These are phyloP conservation scores for Fusarium succisae DNA, from an alignment of 2,329 filamentous ascomycete genomes.

Conservation along the genomic window DNA sequence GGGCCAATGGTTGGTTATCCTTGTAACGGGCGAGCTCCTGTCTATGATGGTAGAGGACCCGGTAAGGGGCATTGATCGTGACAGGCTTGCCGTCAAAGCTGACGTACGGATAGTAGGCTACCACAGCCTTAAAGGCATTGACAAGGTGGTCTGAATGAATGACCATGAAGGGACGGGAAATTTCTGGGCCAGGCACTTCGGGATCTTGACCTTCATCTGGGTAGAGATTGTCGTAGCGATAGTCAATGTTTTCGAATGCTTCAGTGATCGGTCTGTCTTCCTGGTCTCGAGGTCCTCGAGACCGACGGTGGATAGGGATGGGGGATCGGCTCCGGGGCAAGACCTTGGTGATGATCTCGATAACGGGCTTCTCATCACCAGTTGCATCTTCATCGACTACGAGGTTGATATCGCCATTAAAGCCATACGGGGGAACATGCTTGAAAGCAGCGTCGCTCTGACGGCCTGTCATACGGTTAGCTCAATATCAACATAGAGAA, in stretches of 20 bases:
- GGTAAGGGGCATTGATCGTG: slow-evolving; percentile 56
- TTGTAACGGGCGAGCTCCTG: slow-evolving; percentile 55
- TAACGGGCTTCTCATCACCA: slow-evolving; percentile 45
- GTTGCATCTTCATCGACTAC: slow-evolving; percentile 22
- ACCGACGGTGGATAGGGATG: background rate
- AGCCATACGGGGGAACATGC: slow-evolving; percentile 43
- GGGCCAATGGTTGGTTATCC: slow-evolving; percentile 51
- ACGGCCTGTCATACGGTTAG: slow-evolving; percentile 44
- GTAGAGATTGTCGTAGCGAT: slow-evolving; percentile 41
- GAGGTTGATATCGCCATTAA: slow-evolving; percentile 35
- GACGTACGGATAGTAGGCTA: slow-evolving; percentile 58
- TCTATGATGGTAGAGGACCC: slow-evolving; percentile 58
- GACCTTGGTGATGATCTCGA: slow-evolving; percentile 57
- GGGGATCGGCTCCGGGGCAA: slow-evolving; percentile 30
- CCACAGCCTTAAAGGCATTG: slow-evolving; percentile 58
- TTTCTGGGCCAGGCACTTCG: slow-evolving; percentile 41
- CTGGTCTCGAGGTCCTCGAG: slow-evolving; percentile 3
- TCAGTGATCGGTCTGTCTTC: slow-evolving; percentile 45
- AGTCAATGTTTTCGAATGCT: slow-evolving; percentile 37
- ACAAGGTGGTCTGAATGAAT: slow-evolving; percentile 57
- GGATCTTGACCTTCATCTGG: slow-evolving; percentile 37
- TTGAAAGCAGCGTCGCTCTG: slow-evolving; percentile 53
- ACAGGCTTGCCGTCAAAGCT: slow-evolving; percentile 50
- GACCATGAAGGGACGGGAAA: slow-evolving; percentile 51
- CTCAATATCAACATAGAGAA: background rate